Percentiles rank a stretch among this genome's conserved stretches.
Conservation (phyloP, 208 protist genomes). For the Trypanosoma congolense region DNA sequence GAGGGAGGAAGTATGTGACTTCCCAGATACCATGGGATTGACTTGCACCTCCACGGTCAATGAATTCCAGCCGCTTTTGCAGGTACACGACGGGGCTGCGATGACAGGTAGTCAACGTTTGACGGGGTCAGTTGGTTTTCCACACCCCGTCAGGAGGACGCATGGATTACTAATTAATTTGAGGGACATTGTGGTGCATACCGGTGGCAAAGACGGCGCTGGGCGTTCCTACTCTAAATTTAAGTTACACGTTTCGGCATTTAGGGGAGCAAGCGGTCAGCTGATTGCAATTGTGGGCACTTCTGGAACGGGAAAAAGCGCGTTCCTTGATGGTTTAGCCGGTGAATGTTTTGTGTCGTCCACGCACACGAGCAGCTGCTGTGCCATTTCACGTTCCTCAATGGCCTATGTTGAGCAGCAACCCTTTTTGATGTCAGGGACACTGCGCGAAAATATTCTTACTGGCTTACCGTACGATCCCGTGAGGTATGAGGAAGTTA, state of each 20-base stretch:
- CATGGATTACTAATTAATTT: constrained; percentile 12
- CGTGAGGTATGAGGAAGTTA: constrained; percentile 25
- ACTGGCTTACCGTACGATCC: constrained; percentile 22
- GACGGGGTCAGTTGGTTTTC: not conserved
- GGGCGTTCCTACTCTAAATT: not conserved
- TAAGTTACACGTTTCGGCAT: constrained; percentile 12
- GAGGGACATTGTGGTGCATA: not conserved
- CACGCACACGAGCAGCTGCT: constrained; percentile 1
- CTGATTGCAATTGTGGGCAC: constrained; percentile 42
- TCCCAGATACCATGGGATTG: not conserved
- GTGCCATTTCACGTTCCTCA: constrained; percentile 7
- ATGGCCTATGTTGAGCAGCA: constrained; percentile 52
- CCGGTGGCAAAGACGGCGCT: not conserved
- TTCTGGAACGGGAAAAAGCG: constrained; percentile 46
- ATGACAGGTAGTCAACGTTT: not conserved
- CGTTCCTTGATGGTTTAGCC: constrained; percentile 30
- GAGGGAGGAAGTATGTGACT: not conserved
- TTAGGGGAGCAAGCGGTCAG: constrained; percentile 27
- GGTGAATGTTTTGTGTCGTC: constrained; percentile 26
- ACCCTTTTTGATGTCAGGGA: constrained; percentile 62
- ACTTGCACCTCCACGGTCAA: not conserved
- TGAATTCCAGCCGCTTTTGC: not conserved
- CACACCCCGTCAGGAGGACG: not conserved
- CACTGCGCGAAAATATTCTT: constrained; percentile 83
- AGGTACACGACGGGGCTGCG: not conserved